A percentile compares a stretch with the other conserved stretches of the same genome.
These are phyloP conservation scores for Crinitomyces ghanaensis DNA, from an alignment of 805 yeast species.

Conservation along the genomic window DNA sequence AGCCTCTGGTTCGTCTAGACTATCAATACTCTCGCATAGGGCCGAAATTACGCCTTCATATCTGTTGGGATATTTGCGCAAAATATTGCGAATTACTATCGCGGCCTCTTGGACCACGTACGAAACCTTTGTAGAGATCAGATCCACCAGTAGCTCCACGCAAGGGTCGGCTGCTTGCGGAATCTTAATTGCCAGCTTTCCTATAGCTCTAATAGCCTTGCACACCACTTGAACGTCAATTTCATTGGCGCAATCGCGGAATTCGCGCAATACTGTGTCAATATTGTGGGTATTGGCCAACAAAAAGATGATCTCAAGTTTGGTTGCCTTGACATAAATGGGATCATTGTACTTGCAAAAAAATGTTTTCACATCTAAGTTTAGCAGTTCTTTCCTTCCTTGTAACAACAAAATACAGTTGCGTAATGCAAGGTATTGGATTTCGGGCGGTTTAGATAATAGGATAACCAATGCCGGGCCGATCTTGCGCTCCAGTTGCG, in stretches of 20 bases:
- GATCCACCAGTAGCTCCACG: slow-evolving; percentile 46
- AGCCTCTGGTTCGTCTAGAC: slow-evolving; percentile 66
- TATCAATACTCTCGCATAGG: slow-evolving; percentile 35
- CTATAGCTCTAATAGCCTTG: slow-evolving; percentile 80
- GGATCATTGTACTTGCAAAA: slow-evolving; percentile 81
- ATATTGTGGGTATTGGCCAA: slow-evolving; percentile 59
- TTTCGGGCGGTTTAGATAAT: slow-evolving; percentile 65
- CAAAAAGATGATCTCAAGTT: slow-evolving; percentile 73
- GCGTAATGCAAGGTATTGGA: slow-evolving; percentile 71
- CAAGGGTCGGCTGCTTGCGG: slow-evolving; percentile 51
- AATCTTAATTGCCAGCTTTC: slow-evolving; percentile 74
- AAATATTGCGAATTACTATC: slow-evolving; percentile 62
- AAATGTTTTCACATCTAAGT: slow-evolving; percentile 64
- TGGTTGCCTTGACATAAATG: slow-evolving; percentile 78
- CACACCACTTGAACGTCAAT: slow-evolving; percentile 78
- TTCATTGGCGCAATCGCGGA: slow-evolving; percentile 79
- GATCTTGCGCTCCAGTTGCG: slow-evolving; percentile 43
- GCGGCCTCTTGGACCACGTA: slow-evolving; percentile 73
- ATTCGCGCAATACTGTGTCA: slow-evolving; percentile 52
- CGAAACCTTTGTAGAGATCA: slow-evolving; percentile 53
- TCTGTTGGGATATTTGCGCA: slow-evolving; percentile 60
- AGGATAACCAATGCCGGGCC: slow-evolving; percentile 61
- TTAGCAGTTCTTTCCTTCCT: slow-evolving; percentile 47
- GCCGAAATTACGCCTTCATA: slow-evolving; percentile 36
- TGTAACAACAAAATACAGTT: slow-evolving; percentile 67